Base-by-base conservation (phyloP, 768 basidiomycete genomes). In the Termitomyces titanicus region DNA sequence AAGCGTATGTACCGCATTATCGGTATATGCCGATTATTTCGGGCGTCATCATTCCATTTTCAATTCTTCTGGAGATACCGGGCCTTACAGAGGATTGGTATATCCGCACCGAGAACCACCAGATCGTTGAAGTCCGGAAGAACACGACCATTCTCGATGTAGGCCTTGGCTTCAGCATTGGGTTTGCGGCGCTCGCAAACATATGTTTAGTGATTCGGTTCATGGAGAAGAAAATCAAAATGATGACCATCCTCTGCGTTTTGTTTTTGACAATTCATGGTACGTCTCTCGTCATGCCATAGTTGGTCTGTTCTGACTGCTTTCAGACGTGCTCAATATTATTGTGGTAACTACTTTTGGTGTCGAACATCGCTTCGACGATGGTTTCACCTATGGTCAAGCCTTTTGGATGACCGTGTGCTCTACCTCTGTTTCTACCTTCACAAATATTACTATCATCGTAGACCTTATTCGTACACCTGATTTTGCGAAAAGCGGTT, bases 11-110 rank as follows among this genome's bases (percentile, higher is more conserved):
- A 29, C 84, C 85, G 22, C 79, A 80, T 49, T 87, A 86, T 64
- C 83, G 89, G 17, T 72, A 72, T 49, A 70, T 82, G 5, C 88
- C 88, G 0, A 84, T 90, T 39, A 54, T 89, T 9, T 83, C 88
- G 13, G 86, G 85, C 18, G 74, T 87, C 38, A 66, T 84, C 56
- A 82, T 89, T 35, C 87, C 89, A 0, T 90, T 94, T 62, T 81
- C 86, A 17, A 88, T 92, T 47, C 75, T 94, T n/a, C 75, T 93
- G 29, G 87, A 88, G 62, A 89, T 94, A 27, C 92, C 92, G 0
- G 86, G 87, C 15, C 69, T 92, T 11, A 92, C 89, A 1, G 85
- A 84, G 55, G 77, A 79, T 50, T 89, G 88, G 89, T 89, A 85
- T 58, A 78, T 87, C 54, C 78, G 77, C 6, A 89, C 82, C 0